phyloP scores from a whole-genome alignment of 192 early-diverging fungal species.

The Allomyces arbusculus region DNA sequence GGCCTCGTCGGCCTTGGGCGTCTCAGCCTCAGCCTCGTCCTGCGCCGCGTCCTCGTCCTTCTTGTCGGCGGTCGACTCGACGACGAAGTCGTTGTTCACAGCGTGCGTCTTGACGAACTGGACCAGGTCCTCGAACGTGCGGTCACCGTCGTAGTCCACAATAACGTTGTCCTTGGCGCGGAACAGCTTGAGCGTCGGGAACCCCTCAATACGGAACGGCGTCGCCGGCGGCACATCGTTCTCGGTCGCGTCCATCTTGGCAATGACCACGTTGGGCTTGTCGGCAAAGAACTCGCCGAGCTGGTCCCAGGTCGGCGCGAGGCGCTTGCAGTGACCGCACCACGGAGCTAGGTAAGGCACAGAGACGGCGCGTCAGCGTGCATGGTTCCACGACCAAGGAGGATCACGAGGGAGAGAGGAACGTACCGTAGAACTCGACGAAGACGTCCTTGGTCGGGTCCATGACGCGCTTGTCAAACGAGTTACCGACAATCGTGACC shows the following conservation, averaged over 20 bases:
- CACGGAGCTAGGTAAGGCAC: constrained; percentile 31
- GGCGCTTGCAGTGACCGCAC: constrained; percentile 67
- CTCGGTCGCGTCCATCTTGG: constrained; percentile 89
- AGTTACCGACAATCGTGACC: neutral
- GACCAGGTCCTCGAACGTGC: constrained; percentile 51
- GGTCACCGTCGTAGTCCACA: constrained; percentile 66
- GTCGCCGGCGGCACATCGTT: constrained; percentile 67
- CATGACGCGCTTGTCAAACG: neutral
- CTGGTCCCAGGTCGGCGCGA: constrained; percentile 8
- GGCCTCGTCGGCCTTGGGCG: too few species aligned
- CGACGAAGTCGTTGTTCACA: neutral
- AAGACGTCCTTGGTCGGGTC: constrained; percentile 76
- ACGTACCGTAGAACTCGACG: constrained; percentile 62
- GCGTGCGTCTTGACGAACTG: constrained; percentile 59
- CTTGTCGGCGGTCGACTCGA: neutral
- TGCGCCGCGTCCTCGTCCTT: neutral
- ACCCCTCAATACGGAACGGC: constrained; percentile 59
- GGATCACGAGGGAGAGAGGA: neutral
- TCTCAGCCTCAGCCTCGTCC: neutral
- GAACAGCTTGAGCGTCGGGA: constrained; percentile 87
- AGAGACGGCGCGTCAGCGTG: too few species aligned
- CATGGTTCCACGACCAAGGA: too few species aligned
- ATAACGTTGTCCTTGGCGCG: constrained; percentile 55
- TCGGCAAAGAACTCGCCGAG: neutral
- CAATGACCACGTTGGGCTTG: constrained; percentile 37